Evolutionary conservation across 1,284 basidiomycete genomes (phyloP), one percentile per base, ranked within the genome.

Genomic region (Ceratobasidium sp.): DNA sequence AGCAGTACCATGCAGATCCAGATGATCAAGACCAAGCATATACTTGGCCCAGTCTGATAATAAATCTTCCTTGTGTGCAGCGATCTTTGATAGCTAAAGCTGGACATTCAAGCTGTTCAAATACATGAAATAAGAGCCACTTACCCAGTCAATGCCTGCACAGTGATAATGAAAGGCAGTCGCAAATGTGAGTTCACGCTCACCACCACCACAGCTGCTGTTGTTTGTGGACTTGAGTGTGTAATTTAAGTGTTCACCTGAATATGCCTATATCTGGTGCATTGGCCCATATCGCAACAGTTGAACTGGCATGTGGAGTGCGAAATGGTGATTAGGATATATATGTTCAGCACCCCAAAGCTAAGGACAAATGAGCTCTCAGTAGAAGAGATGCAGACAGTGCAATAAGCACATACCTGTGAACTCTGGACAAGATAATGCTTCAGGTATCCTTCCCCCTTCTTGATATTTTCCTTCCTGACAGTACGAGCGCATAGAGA

Each of bases 201-300:
- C 63, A 16, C 73, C 73, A 14, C 72, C 62, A 36, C 49, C 54
- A 23, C 61, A 63, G 3, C 58, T 42, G 33, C 62, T 74, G 14
- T 48, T 72, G 25, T 56, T 59, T 16, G 66, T 62, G 6, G 33
- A 18, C 44, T 73, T 73, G n/a, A 74, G 33, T 14, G 36, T 42
- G 12, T 69, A 60, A 56, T 74, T 74, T 4, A 74, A 38, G 14
- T 72, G 53, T 30, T 74, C 73, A 14, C 53, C 51, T 4, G 67
- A 40, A 33, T 61, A 74, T 2, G 64, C 49, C 73, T 72, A 74
- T 16, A 72, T 60, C 0, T 56, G 51, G 40, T 63, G 49, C 16
- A 66, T 56, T 2, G 73, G 71, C 1, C 73, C 73, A 21, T 73
- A 74, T 6, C 30, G 18, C 3, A 36, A 9, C 6, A 74, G 36